Conservation (phyloP, 2,329 filamentous ascomycete species). For the Scedosporium apiospermum region DNA sequence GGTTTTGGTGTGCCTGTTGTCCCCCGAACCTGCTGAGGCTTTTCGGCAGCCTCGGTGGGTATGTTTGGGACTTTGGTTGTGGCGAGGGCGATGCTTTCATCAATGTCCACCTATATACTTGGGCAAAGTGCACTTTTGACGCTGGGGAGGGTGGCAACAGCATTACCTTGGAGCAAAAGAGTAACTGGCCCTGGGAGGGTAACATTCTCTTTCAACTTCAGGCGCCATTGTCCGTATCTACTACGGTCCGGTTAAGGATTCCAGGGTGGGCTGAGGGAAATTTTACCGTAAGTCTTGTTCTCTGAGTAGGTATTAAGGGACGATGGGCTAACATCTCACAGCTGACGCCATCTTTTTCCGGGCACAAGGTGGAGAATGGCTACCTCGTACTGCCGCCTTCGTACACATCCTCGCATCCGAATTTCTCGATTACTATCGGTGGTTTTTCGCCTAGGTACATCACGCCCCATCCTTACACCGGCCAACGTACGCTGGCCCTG, state of each 20-base stretch:
- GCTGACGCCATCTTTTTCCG: conserved; percentile 23
- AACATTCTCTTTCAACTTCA: conserved; percentile 37
- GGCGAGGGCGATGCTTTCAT: conserved; percentile 23
- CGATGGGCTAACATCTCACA: no score
- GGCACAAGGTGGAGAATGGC: conserved; percentile 30
- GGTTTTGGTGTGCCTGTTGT: conserved; percentile 52
- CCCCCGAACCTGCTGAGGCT: conserved; percentile 49
- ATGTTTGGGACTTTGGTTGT: conserved; percentile 38
- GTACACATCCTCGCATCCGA: conserved; percentile 27
- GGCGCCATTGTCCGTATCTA: conserved; percentile 19
- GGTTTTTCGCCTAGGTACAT: conserved; percentile 38
- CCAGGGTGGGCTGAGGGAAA: conserved; percentile 37
- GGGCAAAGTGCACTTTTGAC: conserved; percentile 32
- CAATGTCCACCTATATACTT: conserved; percentile 47
- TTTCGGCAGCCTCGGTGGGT: conserved; percentile 46
- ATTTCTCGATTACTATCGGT: conserved; percentile 33
- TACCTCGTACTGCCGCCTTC: conserved; percentile 36
- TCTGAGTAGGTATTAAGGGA: no score
- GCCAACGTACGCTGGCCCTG: conserved; percentile 42
- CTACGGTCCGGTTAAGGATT: conserved; percentile 39
- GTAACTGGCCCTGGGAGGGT: conserved; percentile 49
- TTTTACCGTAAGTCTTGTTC: no score
- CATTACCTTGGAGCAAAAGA: conserved; percentile 36
- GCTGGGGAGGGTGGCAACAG: conserved; percentile 19
- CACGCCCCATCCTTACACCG: conserved; percentile 45